Evolutionary conservation across 352 stramenopile genomes (phyloP).

Genomic region (Globisporangium nagaii): DNA sequence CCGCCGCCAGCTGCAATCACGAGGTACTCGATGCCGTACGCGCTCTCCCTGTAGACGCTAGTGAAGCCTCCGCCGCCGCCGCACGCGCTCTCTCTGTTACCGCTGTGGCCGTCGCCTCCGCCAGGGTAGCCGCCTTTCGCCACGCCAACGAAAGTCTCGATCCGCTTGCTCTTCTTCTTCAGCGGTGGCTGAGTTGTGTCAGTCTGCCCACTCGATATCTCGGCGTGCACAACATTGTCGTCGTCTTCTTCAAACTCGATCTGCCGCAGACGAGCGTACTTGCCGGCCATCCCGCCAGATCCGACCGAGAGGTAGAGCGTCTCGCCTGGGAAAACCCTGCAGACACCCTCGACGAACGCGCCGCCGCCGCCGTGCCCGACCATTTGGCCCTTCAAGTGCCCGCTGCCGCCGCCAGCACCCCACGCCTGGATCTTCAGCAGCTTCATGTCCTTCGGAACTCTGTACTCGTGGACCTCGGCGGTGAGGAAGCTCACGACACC

Average conservation of each 20-base stretch:
- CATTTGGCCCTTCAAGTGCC: slow-evolving; percentile 39
- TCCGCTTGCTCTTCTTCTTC: slow-evolving; percentile 14
- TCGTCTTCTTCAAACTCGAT: slow-evolving; percentile 16
- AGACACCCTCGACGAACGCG: slow-evolving; percentile 61
- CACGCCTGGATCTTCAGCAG: slow-evolving; percentile 68
- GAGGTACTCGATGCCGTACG: slow-evolving; percentile 64
- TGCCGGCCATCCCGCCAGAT: slow-evolving; percentile 34
- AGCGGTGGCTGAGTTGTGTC: slow-evolving; percentile 2
- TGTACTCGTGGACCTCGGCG: slow-evolving; percentile 54
- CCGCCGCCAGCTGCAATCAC: slow-evolving; percentile 59
- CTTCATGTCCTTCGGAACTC: slow-evolving; percentile 56
- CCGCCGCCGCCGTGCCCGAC: slow-evolving; percentile 56
- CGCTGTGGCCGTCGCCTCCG: slow-evolving; percentile 49
- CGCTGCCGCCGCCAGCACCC: slow-evolving; percentile 65
- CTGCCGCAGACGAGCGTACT: slow-evolving; percentile 38
- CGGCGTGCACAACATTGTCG: background rate
- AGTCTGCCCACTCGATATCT: background rate
- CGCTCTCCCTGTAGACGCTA: slow-evolving; percentile 57
- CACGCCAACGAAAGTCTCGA: slow-evolving; percentile 42
- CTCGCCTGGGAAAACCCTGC: slow-evolving; percentile 56
- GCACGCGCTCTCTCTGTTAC: slow-evolving; percentile 66
- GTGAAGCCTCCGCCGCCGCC: slow-evolving; percentile 67
- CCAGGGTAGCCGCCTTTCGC: slow-evolving; percentile 41
- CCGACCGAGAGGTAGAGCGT: slow-evolving; percentile 59
- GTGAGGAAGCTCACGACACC: slow-evolving; percentile 61